Evolutionary conservation across 371 early-diverging fungal species (phyloP).

Genomic region (Chytridiales sp.): DNA sequence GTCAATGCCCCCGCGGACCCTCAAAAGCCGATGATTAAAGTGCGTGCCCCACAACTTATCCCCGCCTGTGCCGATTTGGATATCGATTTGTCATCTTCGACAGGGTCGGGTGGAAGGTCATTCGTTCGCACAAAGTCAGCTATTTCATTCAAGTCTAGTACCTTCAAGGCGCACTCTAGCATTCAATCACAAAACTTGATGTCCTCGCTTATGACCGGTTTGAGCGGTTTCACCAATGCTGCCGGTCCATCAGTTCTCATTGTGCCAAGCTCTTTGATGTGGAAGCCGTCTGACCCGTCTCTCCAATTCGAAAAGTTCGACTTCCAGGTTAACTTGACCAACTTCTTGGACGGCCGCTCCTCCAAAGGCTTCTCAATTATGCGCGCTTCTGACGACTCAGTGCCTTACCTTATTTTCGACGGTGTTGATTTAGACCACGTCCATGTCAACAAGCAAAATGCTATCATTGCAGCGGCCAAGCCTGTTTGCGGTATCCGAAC

Average conservation of each 20-base stretch:
- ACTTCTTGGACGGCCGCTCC: constrained; percentile 24
- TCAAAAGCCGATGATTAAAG: constrained; percentile 8
- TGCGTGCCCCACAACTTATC: constrained; percentile 16
- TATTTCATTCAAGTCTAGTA: neutral
- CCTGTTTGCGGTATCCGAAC: constrained; percentile 10
- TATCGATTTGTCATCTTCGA: constrained; percentile 22
- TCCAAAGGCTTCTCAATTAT: constrained; percentile 11
- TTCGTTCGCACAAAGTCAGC: constrained; percentile 2
- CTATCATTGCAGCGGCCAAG: constrained; percentile 10
- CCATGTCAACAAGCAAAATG: constrained; percentile 4
- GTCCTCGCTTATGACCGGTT: too few species aligned
- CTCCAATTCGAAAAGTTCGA: constrained; percentile 7
- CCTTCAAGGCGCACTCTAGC: neutral
- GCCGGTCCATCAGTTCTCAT: neutral
- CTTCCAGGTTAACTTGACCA: constrained; percentile 27
- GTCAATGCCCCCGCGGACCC: constrained; percentile 14
- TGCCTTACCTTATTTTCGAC: constrained; percentile 17
- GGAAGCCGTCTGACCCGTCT: neutral
- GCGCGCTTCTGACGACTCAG: constrained; percentile 11
- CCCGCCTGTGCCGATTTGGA: constrained; percentile 18
- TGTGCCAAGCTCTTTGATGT: constrained; percentile 14
- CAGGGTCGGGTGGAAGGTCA: constrained; percentile 18
- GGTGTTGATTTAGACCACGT: too few species aligned
- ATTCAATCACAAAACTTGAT: too few species aligned
- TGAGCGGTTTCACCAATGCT: neutral